phyloP scores from a whole-genome alignment of 371 early-diverging fungal genomes.

The Amoeboaphelidium occidentale region DNA sequence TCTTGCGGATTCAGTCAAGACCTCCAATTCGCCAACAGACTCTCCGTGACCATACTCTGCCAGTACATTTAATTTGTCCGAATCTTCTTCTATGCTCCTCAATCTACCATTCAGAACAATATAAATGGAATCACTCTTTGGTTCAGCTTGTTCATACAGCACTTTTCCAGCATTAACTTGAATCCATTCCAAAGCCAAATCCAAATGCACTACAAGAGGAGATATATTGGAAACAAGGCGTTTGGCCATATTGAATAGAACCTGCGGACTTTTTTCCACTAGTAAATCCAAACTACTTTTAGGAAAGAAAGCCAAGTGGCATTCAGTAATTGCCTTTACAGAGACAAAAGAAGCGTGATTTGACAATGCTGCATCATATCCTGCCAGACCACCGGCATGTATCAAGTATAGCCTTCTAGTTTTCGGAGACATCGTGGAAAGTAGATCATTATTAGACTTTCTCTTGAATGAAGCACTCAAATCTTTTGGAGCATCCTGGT shows the following conservation, averaged over 20 bases:
- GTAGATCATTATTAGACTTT: constrained; percentile 1
- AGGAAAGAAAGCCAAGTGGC: constrained; percentile 60
- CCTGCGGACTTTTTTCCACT: constrained; percentile 51
- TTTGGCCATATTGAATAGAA: constrained; percentile 62
- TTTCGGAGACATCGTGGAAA: constrained; percentile 2
- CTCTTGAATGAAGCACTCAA: constrained; percentile 3
- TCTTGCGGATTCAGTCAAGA: constrained; percentile 33
- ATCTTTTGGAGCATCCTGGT: constrained; percentile 2
- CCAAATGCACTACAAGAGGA: constrained; percentile 50
- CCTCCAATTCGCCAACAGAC: constrained; percentile 80
- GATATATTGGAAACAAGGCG: constrained; percentile 54
- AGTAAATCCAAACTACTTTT: constrained; percentile 52
- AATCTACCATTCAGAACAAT: constrained; percentile 83
- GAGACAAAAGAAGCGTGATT: constrained; percentile 63
- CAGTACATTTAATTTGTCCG: constrained; percentile 45
- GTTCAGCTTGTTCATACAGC: constrained; percentile 61
- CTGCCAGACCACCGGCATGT: constrained; percentile 63
- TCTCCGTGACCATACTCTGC: constrained; percentile 83
- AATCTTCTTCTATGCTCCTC: constrained; percentile 40
- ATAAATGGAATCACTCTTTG: constrained; percentile 50
- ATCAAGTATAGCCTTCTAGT: constrained; percentile 35
- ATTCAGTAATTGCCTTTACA: constrained; percentile 49
- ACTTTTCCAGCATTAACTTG: constrained; percentile 76
- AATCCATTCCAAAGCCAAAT: constrained; percentile 87
- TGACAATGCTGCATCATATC: constrained; percentile 69